Evolutionary conservation across 1,139 yeast genomes (phyloP).

Genomic region (Debaryomyces nepalensis): DNA sequence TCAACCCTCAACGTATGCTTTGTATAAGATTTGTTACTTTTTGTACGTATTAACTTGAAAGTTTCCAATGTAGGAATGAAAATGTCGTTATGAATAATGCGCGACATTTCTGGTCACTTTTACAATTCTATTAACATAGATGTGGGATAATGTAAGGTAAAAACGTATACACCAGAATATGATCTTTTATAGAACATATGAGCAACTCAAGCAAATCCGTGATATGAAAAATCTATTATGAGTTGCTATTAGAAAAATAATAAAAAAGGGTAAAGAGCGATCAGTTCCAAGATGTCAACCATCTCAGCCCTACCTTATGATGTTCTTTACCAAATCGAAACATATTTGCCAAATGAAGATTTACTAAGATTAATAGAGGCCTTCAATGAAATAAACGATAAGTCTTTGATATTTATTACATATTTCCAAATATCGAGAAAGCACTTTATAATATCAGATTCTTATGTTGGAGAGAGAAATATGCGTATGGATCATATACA

Average conservation of each 20-base stretch:
- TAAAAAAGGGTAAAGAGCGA: no score
- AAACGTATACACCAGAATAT: no score
- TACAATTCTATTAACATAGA: no score
- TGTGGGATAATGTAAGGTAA: no score
- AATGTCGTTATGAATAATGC: constrained; percentile 3
- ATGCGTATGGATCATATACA: not conserved
- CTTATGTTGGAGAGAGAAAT: not conserved
- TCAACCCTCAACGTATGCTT: constrained; percentile 2
- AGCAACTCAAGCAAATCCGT: no score
- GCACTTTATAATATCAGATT: not conserved
- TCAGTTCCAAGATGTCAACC: no score
- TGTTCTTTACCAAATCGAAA: not conserved
- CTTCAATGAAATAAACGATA: not conserved
- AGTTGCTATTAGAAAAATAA: no score
- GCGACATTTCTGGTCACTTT: constrained; percentile 9
- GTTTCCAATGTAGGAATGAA: constrained; percentile 2
- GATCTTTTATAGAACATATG: no score
- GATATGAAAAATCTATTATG: no score
- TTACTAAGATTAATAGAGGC: not conserved
- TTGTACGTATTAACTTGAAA: not conserved
- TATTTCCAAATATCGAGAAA: not conserved
- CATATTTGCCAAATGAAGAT: not conserved
- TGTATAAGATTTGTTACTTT: not conserved
- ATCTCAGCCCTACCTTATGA: constrained; percentile 7
- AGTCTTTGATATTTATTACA: not conserved